Evolutionary conservation across 2,329 filamentous ascomycete genomes (phyloP).

Genomic region (Cytospora mali): DNA sequence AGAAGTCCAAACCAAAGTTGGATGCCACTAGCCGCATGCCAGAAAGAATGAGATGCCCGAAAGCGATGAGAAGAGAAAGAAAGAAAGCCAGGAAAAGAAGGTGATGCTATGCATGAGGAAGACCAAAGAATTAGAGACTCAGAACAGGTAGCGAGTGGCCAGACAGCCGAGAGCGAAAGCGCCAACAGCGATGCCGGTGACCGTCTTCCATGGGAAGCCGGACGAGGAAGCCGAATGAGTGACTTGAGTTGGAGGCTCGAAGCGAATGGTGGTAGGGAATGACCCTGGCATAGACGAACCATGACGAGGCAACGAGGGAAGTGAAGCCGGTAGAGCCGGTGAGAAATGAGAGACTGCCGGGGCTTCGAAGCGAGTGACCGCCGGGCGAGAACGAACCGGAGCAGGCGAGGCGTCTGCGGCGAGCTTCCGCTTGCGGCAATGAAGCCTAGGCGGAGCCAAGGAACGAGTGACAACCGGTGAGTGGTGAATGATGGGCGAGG

Average conservation of each 20-base stretch:
- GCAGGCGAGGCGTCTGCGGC: conserved; percentile 13
- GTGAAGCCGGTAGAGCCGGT: conserved; percentile 1
- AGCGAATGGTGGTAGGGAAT: conserved; percentile 3
- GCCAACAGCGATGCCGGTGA: conserved; percentile 19
- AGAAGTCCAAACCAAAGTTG: background rate
- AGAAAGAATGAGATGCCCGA: background rate
- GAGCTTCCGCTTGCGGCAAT: conserved; percentile 18
- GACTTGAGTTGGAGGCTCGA: background rate
- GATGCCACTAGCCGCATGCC: background rate
- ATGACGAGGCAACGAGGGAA: conserved; percentile 1
- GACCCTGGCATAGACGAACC: background rate
- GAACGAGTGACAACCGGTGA: conserved; percentile 4
- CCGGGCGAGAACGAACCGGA: background rate
- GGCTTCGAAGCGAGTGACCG: conserved; percentile 13
- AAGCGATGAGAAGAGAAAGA: background rate
- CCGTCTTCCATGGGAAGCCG: conserved; percentile 18
- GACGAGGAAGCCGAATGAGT: conserved; percentile 6
- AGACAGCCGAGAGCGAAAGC: conserved; percentile 22
- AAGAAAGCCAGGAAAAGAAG: background rate
- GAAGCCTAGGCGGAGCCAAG: background rate
- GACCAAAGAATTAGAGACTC: background rate
- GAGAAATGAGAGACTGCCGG: conserved; percentile 11
- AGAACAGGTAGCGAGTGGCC: conserved; percentile 26
- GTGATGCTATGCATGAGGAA: background rate
- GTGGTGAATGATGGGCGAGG: background rate